Percentiles rank a stretch among this genome's conserved stretches.
phyloP scores from a whole-genome alignment of 2,329 filamentous ascomycete species.

The Nakataea oryzae region DNA sequence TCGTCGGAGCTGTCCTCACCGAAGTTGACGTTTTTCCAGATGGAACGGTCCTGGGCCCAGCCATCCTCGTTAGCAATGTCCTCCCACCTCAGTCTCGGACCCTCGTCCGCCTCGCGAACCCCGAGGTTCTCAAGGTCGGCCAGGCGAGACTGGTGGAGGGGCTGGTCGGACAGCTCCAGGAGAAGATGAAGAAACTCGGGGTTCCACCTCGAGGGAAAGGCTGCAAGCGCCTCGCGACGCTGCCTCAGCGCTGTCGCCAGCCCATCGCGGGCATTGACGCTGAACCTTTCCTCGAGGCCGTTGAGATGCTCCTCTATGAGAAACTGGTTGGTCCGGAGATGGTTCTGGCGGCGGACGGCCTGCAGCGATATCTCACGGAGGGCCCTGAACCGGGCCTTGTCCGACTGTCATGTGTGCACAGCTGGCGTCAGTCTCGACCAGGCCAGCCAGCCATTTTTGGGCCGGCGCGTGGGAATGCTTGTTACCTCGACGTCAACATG shows the following conservation, averaged over 20 bases:
- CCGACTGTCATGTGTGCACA: slow-evolving; percentile 15
- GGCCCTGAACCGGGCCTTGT: slow-evolving; percentile 26
- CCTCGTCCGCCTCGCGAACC: slow-evolving; percentile 27
- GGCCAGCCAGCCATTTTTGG: not conserved
- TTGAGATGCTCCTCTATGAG: slow-evolving; percentile 54
- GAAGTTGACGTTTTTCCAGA: slow-evolving; percentile 66
- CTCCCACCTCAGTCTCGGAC: slow-evolving; percentile 58
- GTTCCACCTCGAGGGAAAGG: slow-evolving; percentile 48
- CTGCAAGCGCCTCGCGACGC: slow-evolving; percentile 15
- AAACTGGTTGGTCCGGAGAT: slow-evolving; percentile 65
- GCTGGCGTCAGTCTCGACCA: not conserved
- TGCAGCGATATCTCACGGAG: slow-evolving; percentile 39
- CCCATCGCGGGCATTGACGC: slow-evolving; percentile 66
- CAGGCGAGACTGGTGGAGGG: slow-evolving; percentile 58
- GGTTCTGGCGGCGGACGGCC: slow-evolving; percentile 41
- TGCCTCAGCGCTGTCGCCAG: slow-evolving; percentile 59
- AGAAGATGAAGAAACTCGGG: slow-evolving; percentile 74
- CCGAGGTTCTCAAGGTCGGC: slow-evolving; percentile 48
- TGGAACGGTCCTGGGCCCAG: slow-evolving; percentile 51
- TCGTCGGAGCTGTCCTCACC: slow-evolving; percentile 53
- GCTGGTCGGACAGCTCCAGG: slow-evolving; percentile 71
- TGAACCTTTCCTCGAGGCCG: slow-evolving; percentile 79
- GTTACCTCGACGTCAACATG: slow-evolving; percentile 42
- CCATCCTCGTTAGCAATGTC: slow-evolving; percentile 70
- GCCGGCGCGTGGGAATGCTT: not conserved